Conservation (phyloP, 129 eudicot species). For the Pittosporum tobira region DNA sequence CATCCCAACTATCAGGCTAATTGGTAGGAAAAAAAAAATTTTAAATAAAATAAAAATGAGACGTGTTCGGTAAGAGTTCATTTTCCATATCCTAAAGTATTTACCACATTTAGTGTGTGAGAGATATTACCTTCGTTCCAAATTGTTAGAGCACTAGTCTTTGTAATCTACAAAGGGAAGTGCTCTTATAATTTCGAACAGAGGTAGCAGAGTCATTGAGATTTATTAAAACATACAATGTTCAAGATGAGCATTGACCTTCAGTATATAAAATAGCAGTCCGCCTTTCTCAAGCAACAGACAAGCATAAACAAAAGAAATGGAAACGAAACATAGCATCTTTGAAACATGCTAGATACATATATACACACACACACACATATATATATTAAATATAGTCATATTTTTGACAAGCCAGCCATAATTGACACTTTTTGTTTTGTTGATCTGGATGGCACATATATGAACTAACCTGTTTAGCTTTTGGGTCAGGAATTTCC, state of each 20-base stretch:
- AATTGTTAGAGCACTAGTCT: no score
- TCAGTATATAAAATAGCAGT: no score
- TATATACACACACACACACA: no score
- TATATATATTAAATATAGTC: background rate
- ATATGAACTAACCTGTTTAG: conserved; percentile 55
- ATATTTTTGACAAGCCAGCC: background rate
- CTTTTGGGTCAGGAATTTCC: conserved; percentile 95
- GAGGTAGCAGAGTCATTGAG: no score
- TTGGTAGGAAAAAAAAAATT: background rate
- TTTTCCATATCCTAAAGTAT: background rate
- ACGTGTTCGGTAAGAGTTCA: background rate
- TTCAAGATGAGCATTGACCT: no score
- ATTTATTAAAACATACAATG: background rate
- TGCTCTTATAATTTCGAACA: no score
- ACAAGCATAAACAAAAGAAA: no score
- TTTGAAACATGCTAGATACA: no score
- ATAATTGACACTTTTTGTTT: background rate
- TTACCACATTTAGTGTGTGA: background rate
- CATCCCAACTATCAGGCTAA: conserved; percentile 93
- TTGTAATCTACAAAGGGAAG: no score
- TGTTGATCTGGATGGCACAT: background rate
- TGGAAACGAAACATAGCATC: background rate
- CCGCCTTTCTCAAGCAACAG: no score
- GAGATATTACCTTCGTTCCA: no score
- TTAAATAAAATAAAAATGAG: no score